A percentile compares a stretch with the other conserved stretches of the same genome.
Conservation (phyloP, 345 rosid genomes). For the Sonneratia caseolaris region DNA sequence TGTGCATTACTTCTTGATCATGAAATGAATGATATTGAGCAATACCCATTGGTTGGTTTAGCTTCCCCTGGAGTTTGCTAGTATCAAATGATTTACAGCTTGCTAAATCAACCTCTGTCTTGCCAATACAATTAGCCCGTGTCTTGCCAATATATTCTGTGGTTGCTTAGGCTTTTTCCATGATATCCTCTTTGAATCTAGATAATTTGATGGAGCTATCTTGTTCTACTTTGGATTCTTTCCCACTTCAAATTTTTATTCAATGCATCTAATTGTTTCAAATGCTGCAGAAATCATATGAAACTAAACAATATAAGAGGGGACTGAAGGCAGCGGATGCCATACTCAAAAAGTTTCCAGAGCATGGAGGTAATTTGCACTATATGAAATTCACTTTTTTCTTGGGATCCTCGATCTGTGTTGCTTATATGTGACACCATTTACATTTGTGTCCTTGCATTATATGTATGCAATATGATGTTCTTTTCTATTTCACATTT, state of each 20-base stretch:
- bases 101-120: neutral
- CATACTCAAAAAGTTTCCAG: conserved; percentile 93
- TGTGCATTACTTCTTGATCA: neutral
- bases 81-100: neutral
- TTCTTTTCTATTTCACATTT: neutral
- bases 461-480: neutral
- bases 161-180: neutral
- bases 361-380: conserved; percentile 74
- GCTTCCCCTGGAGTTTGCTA: neutral
- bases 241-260: neutral
- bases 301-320: conserved; percentile 95
- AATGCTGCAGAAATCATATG: conserved; percentile 85
- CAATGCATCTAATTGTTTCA: conserved; percentile 5
- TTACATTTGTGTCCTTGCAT: neutral
- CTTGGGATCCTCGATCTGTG: neutral
- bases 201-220: neutral
- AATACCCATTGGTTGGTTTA: neutral
- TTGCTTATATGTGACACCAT: too few species aligned
- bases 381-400: too few species aligned
- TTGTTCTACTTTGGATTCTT: neutral
- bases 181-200: neutral
- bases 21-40: neutral
- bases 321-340: conserved; percentile 99
- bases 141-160: neutral
- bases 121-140: neutral